These are phyloP conservation scores for Grosmannia huntii DNA, from an alignment of 2,329 filamentous ascomycete genomes.

Conservation along the genomic window DNA sequence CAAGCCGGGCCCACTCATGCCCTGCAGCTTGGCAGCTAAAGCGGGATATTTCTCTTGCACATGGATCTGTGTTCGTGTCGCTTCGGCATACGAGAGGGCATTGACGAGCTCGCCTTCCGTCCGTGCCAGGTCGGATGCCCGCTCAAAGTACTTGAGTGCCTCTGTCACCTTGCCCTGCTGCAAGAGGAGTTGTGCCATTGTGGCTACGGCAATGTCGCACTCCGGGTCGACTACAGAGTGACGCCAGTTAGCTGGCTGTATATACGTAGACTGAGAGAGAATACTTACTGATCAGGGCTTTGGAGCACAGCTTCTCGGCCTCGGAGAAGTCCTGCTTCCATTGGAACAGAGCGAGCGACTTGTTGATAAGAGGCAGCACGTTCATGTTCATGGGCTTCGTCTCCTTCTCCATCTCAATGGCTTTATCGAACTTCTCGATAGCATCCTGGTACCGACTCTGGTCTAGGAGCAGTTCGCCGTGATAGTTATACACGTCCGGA, in stretches of 20 bases:
- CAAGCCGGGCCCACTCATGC: constrained; percentile 26
- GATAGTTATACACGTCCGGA: constrained; percentile 99
- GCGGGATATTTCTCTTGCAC: constrained; percentile 79
- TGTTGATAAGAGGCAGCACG: constrained; percentile 94
- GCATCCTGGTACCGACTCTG: constrained; percentile 93
- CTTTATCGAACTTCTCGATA: constrained; percentile 94
- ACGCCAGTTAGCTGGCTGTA: neutral
- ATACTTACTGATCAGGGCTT: constrained; percentile 75
- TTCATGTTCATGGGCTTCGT: constrained; percentile 94
- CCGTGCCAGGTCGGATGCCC: constrained; percentile 82
- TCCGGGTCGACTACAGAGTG: constrained; percentile 70
- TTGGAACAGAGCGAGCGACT: constrained; percentile 91
- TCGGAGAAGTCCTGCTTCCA: constrained; percentile 96
- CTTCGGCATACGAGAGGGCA: constrained; percentile 91
- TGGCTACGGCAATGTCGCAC: constrained; percentile 96
- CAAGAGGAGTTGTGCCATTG: constrained; percentile 92
- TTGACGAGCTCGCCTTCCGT: constrained; percentile 96
- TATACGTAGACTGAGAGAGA: neutral
- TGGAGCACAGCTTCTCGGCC: constrained; percentile 92
- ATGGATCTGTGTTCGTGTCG: constrained; percentile 89
- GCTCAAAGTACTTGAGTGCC: constrained; percentile 92
- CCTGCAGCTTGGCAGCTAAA: constrained; percentile 58
- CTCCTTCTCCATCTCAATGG: constrained; percentile 97
- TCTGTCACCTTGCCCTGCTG: constrained; percentile 97
- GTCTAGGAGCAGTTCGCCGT: constrained; percentile 90